Evolutionary conservation across 2,329 filamentous ascomycete species (phyloP).

Genomic region (Sporothrix humicola): DNA sequence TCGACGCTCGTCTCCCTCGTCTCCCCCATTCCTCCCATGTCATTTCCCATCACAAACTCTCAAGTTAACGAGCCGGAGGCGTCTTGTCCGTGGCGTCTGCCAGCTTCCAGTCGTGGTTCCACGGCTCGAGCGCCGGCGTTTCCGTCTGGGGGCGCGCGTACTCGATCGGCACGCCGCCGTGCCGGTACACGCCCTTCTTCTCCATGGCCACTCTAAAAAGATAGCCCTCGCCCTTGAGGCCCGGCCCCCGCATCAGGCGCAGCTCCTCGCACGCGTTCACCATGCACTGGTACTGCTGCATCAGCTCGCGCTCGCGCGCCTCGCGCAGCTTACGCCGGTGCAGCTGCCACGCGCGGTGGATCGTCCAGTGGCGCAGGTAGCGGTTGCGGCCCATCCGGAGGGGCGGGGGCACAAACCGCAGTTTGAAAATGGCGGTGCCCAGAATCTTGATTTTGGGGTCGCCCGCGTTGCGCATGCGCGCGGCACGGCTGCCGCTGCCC

Average conservation of each 20-base stretch:
- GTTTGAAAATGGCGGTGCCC: conserved; percentile 44
- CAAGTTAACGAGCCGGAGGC: too few species aligned
- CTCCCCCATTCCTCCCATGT: too few species aligned
- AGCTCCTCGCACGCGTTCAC: conserved; percentile 84
- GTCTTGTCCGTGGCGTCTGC: neutral
- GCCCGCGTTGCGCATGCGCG: conserved; percentile 34
- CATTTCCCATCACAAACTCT: neutral
- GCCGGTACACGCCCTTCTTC: conserved; percentile 82
- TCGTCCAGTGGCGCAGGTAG: conserved; percentile 95
- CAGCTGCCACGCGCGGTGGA: conserved; percentile 93
- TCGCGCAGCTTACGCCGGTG: conserved; percentile 72
- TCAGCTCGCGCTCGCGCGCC: conserved; percentile 70
- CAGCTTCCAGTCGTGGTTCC: conserved; percentile 92
- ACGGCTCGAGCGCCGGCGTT: conserved; percentile 76
- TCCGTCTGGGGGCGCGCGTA: conserved; percentile 87
- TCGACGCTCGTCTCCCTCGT: too few species aligned
- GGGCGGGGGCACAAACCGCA: conserved; percentile 59
- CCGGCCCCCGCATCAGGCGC: conserved; percentile 63
- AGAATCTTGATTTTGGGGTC: conserved; percentile 47
- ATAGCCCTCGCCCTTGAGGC: conserved; percentile 66
- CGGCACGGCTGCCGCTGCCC: neutral
- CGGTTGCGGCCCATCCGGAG: conserved; percentile 88
- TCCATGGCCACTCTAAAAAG: conserved; percentile 88
- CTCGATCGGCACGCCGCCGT: conserved; percentile 82
- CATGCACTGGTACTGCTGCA: conserved; percentile 83